These are phyloP conservation scores for Phlyctochytrium bullatum DNA, from an alignment of 192 early-diverging fungal genomes.

Conservation along the genomic window DNA sequence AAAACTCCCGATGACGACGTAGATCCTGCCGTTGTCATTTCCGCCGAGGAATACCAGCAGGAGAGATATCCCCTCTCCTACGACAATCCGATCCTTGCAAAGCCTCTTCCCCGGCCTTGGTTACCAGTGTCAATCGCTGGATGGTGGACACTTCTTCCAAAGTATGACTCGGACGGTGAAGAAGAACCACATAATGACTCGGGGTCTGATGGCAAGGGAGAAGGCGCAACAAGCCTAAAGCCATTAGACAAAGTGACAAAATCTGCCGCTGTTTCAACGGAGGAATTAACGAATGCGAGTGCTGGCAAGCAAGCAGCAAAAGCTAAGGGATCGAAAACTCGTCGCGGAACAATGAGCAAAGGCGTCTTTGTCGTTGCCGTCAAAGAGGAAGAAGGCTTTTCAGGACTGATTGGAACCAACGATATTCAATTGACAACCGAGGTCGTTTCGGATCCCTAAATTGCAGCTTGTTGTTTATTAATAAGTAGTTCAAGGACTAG, in stretches of 20 bases:
- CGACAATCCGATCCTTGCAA: constrained; percentile 36
- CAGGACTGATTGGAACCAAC: too few relatives aligned
- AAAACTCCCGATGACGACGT: not conserved
- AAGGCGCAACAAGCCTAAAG: not conserved
- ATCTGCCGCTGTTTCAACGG: not conserved
- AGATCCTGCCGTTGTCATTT: constrained; percentile 27
- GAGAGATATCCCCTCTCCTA: constrained; percentile 36
- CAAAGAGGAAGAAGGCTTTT: constrained; percentile 13
- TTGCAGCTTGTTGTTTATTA: too few relatives aligned
- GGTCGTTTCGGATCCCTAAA: too few relatives aligned
- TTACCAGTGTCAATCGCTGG: constrained; percentile 34
- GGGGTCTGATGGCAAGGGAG: not conserved
- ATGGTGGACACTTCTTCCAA: constrained; percentile 19
- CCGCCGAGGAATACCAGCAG: constrained; percentile 32
- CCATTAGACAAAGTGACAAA: not conserved
- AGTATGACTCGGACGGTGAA: constrained; percentile 10
- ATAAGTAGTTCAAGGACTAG: too few relatives aligned
- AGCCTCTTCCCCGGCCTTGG: constrained; percentile 38
- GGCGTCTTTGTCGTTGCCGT: constrained; percentile 18
- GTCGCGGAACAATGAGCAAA: constrained; percentile 15
- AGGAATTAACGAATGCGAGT: too few relatives aligned
- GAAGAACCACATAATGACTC: not conserved
- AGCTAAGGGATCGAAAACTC: not conserved
- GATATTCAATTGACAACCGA: too few relatives aligned
- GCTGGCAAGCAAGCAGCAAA: too few relatives aligned